Evolutionary conservation across 306 rosid species (phyloP).

Genomic region (Vigna angularis): DNA sequence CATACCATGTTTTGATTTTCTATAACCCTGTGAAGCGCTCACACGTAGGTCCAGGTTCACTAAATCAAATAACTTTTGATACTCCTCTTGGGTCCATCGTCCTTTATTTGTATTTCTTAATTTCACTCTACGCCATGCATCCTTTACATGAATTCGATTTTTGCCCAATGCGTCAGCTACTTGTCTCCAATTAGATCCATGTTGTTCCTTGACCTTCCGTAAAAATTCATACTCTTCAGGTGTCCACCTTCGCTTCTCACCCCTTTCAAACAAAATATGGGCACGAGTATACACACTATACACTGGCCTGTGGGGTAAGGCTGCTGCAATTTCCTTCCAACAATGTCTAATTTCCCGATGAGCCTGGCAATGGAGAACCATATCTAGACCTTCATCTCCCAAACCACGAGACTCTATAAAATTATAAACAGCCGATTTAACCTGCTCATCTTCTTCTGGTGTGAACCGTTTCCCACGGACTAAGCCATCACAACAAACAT

Average conservation of each 20-base stretch:
- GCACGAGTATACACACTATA: constrained; percentile 57
- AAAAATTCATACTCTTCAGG: constrained; percentile 61
- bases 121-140: constrained; percentile 74
- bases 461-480: constrained; percentile 70
- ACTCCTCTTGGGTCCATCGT: constrained; percentile 74
- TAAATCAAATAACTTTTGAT: constrained; percentile 71
- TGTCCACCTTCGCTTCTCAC: constrained; percentile 59
- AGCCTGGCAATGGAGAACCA: constrained; percentile 50
- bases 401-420: constrained; percentile 60
- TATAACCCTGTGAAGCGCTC: constrained; percentile 58
- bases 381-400: constrained; percentile 71
- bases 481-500: constrained; percentile 52
- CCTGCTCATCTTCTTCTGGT: constrained; percentile 68
- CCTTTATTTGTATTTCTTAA: constrained; percentile 50
- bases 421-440: constrained; percentile 56
- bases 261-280: constrained; percentile 67
- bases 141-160: constrained; percentile 73
- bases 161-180: constrained; percentile 65
- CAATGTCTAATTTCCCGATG: constrained; percentile 54
- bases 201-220: constrained; percentile 42
- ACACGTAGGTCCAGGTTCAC: constrained; percentile 73
- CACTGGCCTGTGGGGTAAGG: constrained; percentile 61
- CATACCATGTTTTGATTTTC: constrained; percentile 68
- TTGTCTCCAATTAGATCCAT: constrained; percentile 72
- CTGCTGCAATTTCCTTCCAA: constrained; percentile 69